A percentile compares a stretch with the other conserved stretches of the same genome.
Evolutionary conservation across 2,329 filamentous ascomycete genomes (phyloP).

Genomic region (Penicillium sp.): DNA sequence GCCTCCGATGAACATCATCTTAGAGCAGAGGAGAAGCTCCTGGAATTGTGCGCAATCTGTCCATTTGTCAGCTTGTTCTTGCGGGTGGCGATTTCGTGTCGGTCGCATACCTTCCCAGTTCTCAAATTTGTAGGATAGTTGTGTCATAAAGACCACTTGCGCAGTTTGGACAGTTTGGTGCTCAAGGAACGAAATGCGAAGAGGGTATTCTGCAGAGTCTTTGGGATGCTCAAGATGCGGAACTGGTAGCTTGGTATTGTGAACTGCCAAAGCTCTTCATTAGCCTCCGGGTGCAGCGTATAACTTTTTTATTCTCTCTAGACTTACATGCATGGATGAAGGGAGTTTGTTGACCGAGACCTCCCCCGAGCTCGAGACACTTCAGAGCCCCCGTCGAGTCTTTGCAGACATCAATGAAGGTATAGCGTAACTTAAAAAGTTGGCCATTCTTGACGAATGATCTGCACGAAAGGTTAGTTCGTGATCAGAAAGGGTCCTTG

Average conservation of each 20-base stretch:
- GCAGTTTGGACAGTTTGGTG: conserved; percentile 44
- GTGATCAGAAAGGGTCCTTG: background rate
- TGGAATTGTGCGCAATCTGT: conserved; percentile 44
- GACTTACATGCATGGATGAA: conserved; percentile 43
- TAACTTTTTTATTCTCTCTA: background rate
- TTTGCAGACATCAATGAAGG: conserved; percentile 41
- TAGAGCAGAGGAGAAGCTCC: conserved; percentile 39
- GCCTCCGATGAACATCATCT: conserved; percentile 41
- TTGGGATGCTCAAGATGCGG: conserved; percentile 46
- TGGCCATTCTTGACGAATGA: conserved; percentile 41
- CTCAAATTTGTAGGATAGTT: conserved; percentile 45
- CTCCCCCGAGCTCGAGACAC: conserved; percentile 40
- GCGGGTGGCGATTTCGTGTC: background rate
- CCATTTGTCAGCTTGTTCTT: conserved; percentile 1
- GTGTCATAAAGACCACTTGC: conserved; percentile 39
- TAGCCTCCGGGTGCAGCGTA: background rate
- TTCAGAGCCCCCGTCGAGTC: conserved; percentile 37
- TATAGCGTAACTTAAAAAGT: conserved; percentile 42
- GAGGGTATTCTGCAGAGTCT: conserved; percentile 31
- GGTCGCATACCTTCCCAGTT: conserved; percentile 37
- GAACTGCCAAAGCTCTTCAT: conserved; percentile 24
- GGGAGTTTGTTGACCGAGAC: conserved; percentile 34
- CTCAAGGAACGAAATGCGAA: conserved; percentile 44
- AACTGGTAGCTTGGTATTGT: conserved; percentile 38
- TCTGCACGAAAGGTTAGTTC: conserved; percentile 18